phyloP scores from a whole-genome alignment of 116 monocot species.

The Dioscorea cayenensis region DNA sequence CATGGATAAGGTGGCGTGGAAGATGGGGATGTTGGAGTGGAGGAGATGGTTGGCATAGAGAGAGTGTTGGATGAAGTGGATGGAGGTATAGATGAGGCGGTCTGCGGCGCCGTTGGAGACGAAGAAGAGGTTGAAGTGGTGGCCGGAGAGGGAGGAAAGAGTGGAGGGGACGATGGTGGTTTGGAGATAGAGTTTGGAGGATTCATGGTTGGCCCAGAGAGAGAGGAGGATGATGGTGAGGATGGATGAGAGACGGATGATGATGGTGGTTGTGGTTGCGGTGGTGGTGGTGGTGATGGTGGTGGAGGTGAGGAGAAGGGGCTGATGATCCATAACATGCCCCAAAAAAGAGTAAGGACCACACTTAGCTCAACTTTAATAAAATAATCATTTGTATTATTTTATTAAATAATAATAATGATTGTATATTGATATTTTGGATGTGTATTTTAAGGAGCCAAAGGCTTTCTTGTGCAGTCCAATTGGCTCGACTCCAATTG shows the following conservation, averaged over 20 bases:
- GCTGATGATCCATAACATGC: background rate
- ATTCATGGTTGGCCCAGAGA: background rate
- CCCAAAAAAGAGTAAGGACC: no score
- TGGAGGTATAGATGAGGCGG: background rate
- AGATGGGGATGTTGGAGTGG: background rate
- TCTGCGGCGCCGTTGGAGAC: background rate
- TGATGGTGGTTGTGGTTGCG: background rate
- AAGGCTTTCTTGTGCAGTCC: no score
- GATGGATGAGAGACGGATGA: background rate
- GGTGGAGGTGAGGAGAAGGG: background rate
- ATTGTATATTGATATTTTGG: no score
- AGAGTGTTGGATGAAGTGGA: background rate
- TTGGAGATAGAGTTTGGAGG: background rate
- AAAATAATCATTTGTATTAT: no score
- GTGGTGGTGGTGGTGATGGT: background rate
- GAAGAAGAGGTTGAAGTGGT: background rate
- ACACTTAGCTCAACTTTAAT: no score
- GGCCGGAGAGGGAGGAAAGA: background rate
- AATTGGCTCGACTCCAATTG: no score
- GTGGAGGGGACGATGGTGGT: background rate
- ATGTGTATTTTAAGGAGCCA: no score
- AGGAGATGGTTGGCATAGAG: background rate
- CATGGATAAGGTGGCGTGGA: background rate
- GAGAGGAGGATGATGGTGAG: background rate
- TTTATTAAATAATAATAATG: no score